Percentiles rank a stretch among this genome's conserved stretches.
phyloP scores from a whole-genome alignment of 2,329 filamentous ascomycete species.

The Zymoseptoria passerinii region DNA sequence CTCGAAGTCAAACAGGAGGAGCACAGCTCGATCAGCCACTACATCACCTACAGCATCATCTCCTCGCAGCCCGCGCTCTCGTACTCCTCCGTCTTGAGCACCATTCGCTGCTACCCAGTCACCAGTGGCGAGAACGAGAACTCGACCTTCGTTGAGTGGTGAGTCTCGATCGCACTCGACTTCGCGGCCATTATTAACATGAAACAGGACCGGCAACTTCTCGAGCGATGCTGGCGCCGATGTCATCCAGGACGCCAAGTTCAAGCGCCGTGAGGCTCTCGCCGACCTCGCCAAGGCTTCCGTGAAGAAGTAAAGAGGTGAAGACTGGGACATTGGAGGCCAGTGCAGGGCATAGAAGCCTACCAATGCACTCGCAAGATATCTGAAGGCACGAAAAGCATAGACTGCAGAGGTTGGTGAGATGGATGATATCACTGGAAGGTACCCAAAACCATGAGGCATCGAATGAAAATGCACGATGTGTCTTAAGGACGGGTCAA shows the following conservation, averaged over 20 bases:
- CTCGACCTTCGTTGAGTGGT: conserved; percentile 60
- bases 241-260: conserved; percentile 67
- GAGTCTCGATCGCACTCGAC: conserved; percentile 18
- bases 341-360: too few species aligned
- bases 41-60: conserved; percentile 67
- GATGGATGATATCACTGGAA: neutral
- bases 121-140: conserved; percentile 58
- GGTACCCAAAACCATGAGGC: neutral
- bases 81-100: conserved; percentile 60
- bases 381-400: neutral
- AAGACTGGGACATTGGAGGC: neutral
- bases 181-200: neutral
- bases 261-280: conserved; percentile 65
- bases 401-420: neutral
- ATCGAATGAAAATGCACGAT: neutral
- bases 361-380: too few species aligned
- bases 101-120: conserved; percentile 56
- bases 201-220: conserved; percentile 49
- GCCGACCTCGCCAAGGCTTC: conserved; percentile 50
- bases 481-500: neutral
- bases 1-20: conserved; percentile 69
- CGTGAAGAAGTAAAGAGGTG: conserved; percentile 22
- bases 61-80: conserved; percentile 55
- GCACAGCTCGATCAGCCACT: conserved; percentile 65
- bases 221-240: conserved; percentile 62